Evolutionary conservation across 257 asterid species (phyloP).

Genomic region (Paulownia fortunei): DNA sequence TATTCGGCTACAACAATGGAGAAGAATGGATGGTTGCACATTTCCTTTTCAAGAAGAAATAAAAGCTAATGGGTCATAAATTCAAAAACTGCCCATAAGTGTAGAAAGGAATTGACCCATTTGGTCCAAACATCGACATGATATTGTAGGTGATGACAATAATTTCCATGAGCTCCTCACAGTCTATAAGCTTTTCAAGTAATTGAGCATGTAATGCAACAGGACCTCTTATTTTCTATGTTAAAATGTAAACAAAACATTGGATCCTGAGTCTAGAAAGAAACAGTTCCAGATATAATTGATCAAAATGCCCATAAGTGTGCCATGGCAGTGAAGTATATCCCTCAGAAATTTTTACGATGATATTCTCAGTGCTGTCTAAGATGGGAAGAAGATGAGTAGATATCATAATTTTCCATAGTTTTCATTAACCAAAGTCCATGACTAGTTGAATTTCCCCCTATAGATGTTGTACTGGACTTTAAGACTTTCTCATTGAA

Average conservation of each 20-base stretch:
- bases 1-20: conserved; percentile 76
- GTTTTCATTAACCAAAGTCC: background rate
- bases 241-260: background rate
- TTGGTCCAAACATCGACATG: background rate
- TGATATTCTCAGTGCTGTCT: background rate
- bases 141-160: background rate
- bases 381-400: background rate
- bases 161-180: background rate
- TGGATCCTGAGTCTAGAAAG: background rate
- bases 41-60: conserved; percentile 80
- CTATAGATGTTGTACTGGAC: background rate
- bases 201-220: too few species aligned
- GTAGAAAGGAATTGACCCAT: background rate
- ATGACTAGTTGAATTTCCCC: background rate
- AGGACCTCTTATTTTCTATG: too few species aligned
- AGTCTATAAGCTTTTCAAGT: background rate
- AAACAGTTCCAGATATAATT: background rate
- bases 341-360: too few species aligned
- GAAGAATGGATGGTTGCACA: conserved; percentile 96
- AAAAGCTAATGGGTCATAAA: conserved; percentile 8
- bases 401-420: background rate
- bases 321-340: too few species aligned
- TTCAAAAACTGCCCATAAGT: background rate
- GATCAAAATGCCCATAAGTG: background rate
- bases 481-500: background rate